phyloP scores from a whole-genome alignment of 1,284 basidiomycete genomes.

The Cryptococcus maquisensis region DNA sequence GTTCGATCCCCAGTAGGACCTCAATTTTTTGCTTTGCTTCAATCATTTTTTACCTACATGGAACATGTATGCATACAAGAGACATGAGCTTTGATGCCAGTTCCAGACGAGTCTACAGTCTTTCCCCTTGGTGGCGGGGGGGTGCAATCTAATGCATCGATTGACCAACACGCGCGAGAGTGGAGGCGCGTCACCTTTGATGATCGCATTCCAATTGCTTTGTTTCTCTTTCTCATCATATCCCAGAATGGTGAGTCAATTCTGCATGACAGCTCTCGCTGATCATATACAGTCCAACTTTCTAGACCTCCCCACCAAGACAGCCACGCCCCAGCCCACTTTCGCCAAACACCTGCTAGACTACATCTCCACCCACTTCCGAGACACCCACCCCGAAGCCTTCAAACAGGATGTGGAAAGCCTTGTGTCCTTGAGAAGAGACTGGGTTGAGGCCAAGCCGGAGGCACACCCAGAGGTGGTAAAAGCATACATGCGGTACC shows the following conservation, averaged over 20 bases:
- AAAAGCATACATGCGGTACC: slow-evolving; percentile 57
- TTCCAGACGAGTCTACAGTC: too few relatives aligned
- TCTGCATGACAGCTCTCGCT: background rate
- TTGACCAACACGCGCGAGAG: too few relatives aligned
- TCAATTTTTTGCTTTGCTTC: background rate
- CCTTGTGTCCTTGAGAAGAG: slow-evolving; percentile 66
- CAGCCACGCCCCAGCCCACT: slow-evolving; percentile 57
- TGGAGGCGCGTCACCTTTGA: too few relatives aligned
- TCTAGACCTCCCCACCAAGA: slow-evolving; percentile 72
- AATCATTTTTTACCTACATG: background rate
- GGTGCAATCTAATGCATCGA: too few relatives aligned
- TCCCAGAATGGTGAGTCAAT: background rate
- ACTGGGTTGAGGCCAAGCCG: slow-evolving; percentile 57
- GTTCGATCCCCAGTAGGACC: slow-evolving; percentile 2
- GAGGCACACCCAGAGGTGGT: slow-evolving; percentile 53
- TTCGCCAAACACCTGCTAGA: slow-evolving; percentile 59
- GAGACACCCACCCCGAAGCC: slow-evolving; percentile 80
- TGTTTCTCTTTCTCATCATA: background rate
- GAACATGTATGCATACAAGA: background rate
- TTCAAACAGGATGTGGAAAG: slow-evolving; percentile 72
- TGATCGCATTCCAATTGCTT: background rate
- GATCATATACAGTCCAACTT: slow-evolving; percentile 55
- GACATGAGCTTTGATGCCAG: too few relatives aligned
- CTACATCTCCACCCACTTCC: slow-evolving; percentile 65
- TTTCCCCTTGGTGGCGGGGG: too few relatives aligned